A percentile compares a stretch with the other conserved stretches of the same genome.
phyloP scores from a whole-genome alignment of 371 early-diverging fungal species.

The Blastocladiella emersonii region DNA sequence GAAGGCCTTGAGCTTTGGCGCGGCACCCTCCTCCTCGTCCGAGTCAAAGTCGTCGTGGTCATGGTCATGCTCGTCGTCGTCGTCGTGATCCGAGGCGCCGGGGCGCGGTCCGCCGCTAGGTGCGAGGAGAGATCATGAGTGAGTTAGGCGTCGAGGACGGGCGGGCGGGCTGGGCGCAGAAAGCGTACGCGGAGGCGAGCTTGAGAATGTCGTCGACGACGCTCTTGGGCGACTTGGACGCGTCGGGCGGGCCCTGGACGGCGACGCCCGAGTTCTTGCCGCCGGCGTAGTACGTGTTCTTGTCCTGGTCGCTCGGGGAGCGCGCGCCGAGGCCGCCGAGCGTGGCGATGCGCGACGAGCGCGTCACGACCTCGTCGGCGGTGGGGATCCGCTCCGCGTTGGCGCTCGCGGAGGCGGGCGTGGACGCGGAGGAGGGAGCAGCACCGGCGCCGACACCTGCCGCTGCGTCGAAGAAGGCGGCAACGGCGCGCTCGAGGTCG shows the following conservation, averaged over 20 bases:
- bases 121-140: neutral
- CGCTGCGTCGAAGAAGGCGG: neutral
- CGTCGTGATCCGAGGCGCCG: neutral
- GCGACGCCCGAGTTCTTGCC: slow-evolving; percentile 32
- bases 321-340: slow-evolving; percentile 1
- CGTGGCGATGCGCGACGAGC: neutral
- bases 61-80: neutral
- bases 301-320: neutral
- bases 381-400: neutral
- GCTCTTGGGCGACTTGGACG: slow-evolving; percentile 27
- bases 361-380: too few relatives aligned
- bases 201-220: slow-evolving; percentile 63
- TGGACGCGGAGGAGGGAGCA: neutral
- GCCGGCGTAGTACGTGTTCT: slow-evolving; percentile 7
- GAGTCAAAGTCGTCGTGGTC: slow-evolving; percentile 11
- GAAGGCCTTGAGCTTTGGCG: slow-evolving; percentile 33
- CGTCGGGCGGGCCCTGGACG: slow-evolving; percentile 47
- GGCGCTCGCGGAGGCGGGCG: neutral
- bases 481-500: slow-evolving; percentile 38
- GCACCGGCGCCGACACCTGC: neutral
- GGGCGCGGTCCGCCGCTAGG: neutral
- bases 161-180: neutral
- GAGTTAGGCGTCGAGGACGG: neutral
- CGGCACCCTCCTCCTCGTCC: slow-evolving; percentile 9
- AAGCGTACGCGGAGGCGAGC: slow-evolving; percentile 58